Evolutionary conservation across 768 basidiomycete genomes (phyloP).

Genomic region (Naganishia onofrii): DNA sequence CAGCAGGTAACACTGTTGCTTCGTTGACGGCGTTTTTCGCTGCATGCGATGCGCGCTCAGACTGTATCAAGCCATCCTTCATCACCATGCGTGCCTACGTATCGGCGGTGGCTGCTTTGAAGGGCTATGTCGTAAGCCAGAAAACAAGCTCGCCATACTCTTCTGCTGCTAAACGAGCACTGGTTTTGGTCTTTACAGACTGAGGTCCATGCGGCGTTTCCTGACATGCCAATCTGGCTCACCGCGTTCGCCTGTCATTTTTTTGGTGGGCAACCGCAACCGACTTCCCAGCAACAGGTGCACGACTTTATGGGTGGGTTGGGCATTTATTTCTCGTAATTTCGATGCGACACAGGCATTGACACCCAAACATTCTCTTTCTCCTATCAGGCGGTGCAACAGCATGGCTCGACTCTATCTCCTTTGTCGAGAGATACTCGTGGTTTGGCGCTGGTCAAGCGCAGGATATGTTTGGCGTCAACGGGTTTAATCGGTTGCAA

Average conservation of each 20-base stretch:
- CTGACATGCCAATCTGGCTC: slow-evolving; percentile 22
- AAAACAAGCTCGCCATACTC: neutral
- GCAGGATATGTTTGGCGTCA: slow-evolving; percentile 18
- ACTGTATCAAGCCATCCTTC: slow-evolving; percentile 19
- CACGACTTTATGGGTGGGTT: slow-evolving; percentile 31
- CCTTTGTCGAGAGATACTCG: slow-evolving; percentile 28
- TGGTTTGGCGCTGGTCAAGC: slow-evolving; percentile 29
- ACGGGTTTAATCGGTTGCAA: slow-evolving; percentile 26
- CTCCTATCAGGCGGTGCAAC: slow-evolving; percentile 11
- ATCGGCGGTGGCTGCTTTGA: neutral
- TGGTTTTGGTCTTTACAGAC: slow-evolving; percentile 1
- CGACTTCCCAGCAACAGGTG: slow-evolving; percentile 18
- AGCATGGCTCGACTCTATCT: slow-evolving; percentile 21
- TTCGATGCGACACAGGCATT: neutral
- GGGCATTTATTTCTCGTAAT: no score
- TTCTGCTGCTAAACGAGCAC: neutral
- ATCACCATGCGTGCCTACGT: slow-evolving; percentile 22
- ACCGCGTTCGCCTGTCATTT: slow-evolving; percentile 28
- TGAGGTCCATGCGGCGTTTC: neutral
- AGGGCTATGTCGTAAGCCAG: slow-evolving; percentile 5
- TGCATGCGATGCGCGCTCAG: slow-evolving; percentile 3
- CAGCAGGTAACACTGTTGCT: slow-evolving; percentile 19
- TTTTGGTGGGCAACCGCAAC: slow-evolving; percentile 13
- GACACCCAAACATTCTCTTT: neutral
- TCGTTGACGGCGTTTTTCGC: slow-evolving; percentile 21